A percentile compares a stretch with the other conserved stretches of the same genome.
Conservation (phyloP, 495 filamentous ascomycete species). For the Durotheca rogersii region DNA sequence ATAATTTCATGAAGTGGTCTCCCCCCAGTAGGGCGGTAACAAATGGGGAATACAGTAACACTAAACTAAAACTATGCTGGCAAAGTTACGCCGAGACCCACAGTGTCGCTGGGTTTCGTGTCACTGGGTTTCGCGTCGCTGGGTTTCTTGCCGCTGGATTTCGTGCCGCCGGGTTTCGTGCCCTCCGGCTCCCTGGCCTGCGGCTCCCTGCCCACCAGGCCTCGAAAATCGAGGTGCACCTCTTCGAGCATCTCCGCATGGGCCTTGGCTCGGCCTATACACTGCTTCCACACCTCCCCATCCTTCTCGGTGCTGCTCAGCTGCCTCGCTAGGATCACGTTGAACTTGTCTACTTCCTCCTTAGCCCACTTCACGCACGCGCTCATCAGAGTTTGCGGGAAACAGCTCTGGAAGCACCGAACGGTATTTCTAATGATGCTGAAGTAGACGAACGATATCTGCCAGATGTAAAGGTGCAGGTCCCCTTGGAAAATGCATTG, state of each 20-base stretch:
- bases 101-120: too few species aligned
- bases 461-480: slow-evolving; percentile 86
- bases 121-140: too few species aligned
- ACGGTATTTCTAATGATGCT: slow-evolving; percentile 89
- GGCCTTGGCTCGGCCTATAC: slow-evolving; percentile 75
- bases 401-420: slow-evolving; percentile 83
- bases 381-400: slow-evolving; percentile 80
- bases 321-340: slow-evolving; percentile 75
- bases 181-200: slow-evolving; percentile 21
- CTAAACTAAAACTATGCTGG: background rate
- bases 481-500: slow-evolving; percentile 94
- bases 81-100: slow-evolving; percentile 47
- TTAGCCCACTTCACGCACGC: slow-evolving; percentile 97
- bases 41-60: too few species aligned
- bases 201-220: slow-evolving; percentile 57
- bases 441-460: slow-evolving; percentile 97
- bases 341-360: slow-evolving; percentile 86
- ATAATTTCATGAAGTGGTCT: too few species aligned
- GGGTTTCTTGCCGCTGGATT: slow-evolving; percentile 18
- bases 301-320: slow-evolving; percentile 73
- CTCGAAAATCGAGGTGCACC: slow-evolving; percentile 87
- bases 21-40: too few species aligned
- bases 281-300: slow-evolving; percentile 73
- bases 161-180: too few species aligned
- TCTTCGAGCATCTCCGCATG: slow-evolving; percentile 79